Evolutionary conservation across 73 alveolate species (phyloP).

Genomic region (Symbiodinium pilosum): DNA sequence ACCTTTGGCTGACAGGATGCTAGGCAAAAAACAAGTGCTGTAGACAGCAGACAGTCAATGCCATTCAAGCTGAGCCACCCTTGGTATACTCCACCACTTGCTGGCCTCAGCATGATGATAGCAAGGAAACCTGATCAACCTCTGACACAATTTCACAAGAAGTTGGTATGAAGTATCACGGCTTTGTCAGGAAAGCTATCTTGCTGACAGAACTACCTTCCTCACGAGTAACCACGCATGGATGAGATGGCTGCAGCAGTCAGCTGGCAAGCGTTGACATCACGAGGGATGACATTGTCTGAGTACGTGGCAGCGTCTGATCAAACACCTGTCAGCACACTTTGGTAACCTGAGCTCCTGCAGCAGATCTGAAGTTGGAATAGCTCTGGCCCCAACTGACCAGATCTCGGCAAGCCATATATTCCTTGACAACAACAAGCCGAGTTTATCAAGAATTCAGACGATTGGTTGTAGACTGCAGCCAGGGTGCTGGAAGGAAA

Average conservation of each 20-base stretch:
- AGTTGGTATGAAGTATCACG: too few species aligned
- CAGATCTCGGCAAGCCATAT: conserved; percentile 17
- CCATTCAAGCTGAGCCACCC: not conserved
- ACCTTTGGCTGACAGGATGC: not conserved
- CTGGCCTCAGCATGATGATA: not conserved
- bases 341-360: not conserved
- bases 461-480: not conserved
- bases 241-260: too few species aligned
- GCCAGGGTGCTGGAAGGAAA: not conserved
- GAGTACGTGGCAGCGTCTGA: not conserved
- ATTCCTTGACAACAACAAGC: not conserved
- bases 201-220: too few species aligned
- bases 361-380: not conserved
- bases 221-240: too few species aligned
- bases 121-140: too few species aligned
- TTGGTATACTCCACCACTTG: not conserved
- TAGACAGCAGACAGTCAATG: too few species aligned
- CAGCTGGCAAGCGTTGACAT: not conserved
- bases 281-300: not conserved
- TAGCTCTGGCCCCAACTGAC: not conserved
- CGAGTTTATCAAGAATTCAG: too few species aligned
- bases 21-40: too few species aligned
- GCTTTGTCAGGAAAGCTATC: too few species aligned
- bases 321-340: not conserved
- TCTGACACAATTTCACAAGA: too few species aligned